Percentiles rank a stretch among this genome's conserved stretches.
Conservation (phyloP, 129 eudicot species). For the sunflower (Helianthus annuus) region HanXRQr2.0-SUNRISE NC_035445.2:91603037-91603536, state of each 20-base stretch:
- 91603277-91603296: slow-evolving; percentile 38
- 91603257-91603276: slow-evolving; percentile 87
- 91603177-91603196: slow-evolving; percentile 47
- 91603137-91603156: slow-evolving; percentile 59
- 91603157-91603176: slow-evolving; percentile 50
- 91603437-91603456: no score
- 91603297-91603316: background rate
- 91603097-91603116: slow-evolving; percentile 58
- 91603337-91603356: background rate
- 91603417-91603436: no score
- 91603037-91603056: slow-evolving; percentile 50
- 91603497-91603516: no score
- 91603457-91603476: no score
- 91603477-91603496: no score
- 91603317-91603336: background rate
- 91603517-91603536: no score
- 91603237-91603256: slow-evolving; percentile 45
- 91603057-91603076: slow-evolving; percentile 4
- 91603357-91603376: background rate
- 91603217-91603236: slow-evolving; percentile 61
- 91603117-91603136: slow-evolving; percentile 41
- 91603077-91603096: slow-evolving; percentile 50
- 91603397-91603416: background rate
- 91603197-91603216: slow-evolving; percentile 48
- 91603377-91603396: no score